phyloP scores from a whole-genome alignment of 768 basidiomycete species.

The Royoungia palumana region DNA sequence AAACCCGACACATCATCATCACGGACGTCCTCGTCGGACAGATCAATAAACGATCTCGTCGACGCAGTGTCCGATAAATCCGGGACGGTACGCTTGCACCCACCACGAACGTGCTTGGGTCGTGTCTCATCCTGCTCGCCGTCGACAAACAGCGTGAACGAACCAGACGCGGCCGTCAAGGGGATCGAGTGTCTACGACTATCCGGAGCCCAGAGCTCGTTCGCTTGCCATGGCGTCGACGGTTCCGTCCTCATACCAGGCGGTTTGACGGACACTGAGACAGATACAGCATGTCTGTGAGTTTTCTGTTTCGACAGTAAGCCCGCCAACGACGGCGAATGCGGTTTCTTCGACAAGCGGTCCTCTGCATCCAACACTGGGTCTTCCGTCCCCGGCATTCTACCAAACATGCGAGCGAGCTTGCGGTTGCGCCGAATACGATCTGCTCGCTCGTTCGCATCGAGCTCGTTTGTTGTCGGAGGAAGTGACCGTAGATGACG shows the following conservation, averaged over 20 bases:
- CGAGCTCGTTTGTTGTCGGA: constrained; percentile 66
- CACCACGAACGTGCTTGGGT: constrained; percentile 1
- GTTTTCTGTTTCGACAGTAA: constrained; percentile 29
- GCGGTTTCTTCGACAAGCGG: constrained; percentile 19
- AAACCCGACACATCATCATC: constrained; percentile 34
- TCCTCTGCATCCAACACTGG: constrained; percentile 25
- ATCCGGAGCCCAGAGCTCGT: constrained; percentile 27
- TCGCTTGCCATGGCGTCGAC: constrained; percentile 34
- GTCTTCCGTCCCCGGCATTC: constrained; percentile 51
- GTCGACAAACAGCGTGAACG: constrained; percentile 32
- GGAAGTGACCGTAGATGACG: constrained; percentile 35
- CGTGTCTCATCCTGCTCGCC: constrained; percentile 3
- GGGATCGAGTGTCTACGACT: constrained; percentile 56
- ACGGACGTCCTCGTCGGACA: constrained; percentile 57
- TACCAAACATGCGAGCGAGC: constrained; percentile 76
- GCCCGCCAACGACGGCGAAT: constrained; percentile 24
- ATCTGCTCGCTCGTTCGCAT: constrained; percentile 63
- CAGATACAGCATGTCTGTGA: constrained; percentile 33
- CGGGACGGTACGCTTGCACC: constrained; percentile 2
- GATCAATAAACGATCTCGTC: constrained; percentile 53
- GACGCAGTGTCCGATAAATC: constrained; percentile 25
- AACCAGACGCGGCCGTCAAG: constrained; percentile 39
- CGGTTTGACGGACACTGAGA: constrained; percentile 23
- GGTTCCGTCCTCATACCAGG: constrained; percentile 22
- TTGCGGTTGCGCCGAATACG: constrained; percentile 73